Evolutionary conservation across 495 filamentous ascomycete species (phyloP).

Genomic region (Aspergillus incahuasiensis): DNA sequence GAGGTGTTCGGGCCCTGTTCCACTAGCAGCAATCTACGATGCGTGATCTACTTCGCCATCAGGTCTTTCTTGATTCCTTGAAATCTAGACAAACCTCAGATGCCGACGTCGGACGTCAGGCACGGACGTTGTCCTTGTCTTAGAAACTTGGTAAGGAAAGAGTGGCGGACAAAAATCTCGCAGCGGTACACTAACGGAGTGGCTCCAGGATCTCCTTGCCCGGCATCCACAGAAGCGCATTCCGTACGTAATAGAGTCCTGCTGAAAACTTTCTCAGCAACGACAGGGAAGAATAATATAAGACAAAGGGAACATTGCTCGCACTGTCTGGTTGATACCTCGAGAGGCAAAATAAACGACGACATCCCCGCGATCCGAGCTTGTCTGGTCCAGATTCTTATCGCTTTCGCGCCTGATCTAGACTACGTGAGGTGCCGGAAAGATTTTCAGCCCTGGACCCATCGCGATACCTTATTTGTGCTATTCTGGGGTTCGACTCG

Average conservation of each 20-base stretch:
- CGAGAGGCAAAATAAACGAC: neutral
- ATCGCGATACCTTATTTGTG: constrained; percentile 3
- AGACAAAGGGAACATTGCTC: neutral
- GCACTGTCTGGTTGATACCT: neutral
- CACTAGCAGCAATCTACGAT: neutral
- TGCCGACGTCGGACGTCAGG: neutral
- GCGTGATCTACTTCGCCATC: neutral
- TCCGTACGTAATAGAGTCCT: constrained; percentile 13
- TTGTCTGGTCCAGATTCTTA: constrained; percentile 5
- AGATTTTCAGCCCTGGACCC: constrained; percentile 3
- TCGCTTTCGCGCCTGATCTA: constrained; percentile 4
- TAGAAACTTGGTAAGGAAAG: constrained; percentile 1
- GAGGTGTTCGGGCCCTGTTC: too few relatives aligned
- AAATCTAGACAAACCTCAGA: neutral
- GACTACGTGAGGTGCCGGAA: neutral
- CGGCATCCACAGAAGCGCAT: constrained; percentile 9
- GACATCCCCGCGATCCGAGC: neutral
- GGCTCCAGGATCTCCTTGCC: constrained; percentile 7
- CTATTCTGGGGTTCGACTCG: neutral
- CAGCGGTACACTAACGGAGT: constrained; percentile 7
- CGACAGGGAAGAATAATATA: neutral
- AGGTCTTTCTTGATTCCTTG: neutral
- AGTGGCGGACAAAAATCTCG: constrained; percentile 15
- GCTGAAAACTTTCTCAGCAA: constrained; percentile 5
- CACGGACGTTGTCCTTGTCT: neutral